These are phyloP conservation scores for Termitomyces sp. DNA, from an alignment of 768 basidiomycete species.

Conservation along the genomic window DNA sequence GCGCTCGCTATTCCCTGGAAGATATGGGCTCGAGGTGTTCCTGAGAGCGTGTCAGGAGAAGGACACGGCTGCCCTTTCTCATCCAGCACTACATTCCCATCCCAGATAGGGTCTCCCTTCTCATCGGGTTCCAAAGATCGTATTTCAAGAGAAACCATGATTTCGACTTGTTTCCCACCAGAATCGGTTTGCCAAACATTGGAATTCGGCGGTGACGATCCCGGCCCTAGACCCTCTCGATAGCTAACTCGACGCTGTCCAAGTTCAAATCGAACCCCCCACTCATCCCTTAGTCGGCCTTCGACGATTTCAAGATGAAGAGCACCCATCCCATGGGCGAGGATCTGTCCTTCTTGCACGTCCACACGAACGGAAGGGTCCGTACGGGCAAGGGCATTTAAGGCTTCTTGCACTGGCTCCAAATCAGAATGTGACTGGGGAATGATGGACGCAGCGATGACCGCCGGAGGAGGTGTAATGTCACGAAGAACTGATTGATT, in stretches of 20 bases:
- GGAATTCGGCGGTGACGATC: constrained; percentile 28
- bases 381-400: constrained; percentile 72
- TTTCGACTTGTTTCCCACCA: constrained; percentile 51
- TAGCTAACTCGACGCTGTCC: constrained; percentile 79
- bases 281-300: constrained; percentile 77
- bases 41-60: constrained; percentile 47
- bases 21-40: constrained; percentile 51
- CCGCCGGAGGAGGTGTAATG: constrained; percentile 76
- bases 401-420: constrained; percentile 72
- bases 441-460: constrained; percentile 81
- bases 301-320: constrained; percentile 90
- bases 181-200: constrained; percentile 63
- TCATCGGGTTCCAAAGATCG: constrained; percentile 55
- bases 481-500: constrained; percentile 49
- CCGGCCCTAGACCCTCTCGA: constrained; percentile 56
- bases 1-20: constrained; percentile 69
- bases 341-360: constrained; percentile 76
- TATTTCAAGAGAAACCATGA: constrained; percentile 55
- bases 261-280: constrained; percentile 74
- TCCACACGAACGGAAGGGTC: constrained; percentile 88
- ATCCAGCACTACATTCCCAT: constrained; percentile 72
- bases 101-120: constrained; percentile 67
- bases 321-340: constrained; percentile 82
- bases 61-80: constrained; percentile 48
- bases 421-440: constrained; percentile 80